Conservation (phyloP, 306 rosid species). For the Cicer pinnatifidum region DNA sequence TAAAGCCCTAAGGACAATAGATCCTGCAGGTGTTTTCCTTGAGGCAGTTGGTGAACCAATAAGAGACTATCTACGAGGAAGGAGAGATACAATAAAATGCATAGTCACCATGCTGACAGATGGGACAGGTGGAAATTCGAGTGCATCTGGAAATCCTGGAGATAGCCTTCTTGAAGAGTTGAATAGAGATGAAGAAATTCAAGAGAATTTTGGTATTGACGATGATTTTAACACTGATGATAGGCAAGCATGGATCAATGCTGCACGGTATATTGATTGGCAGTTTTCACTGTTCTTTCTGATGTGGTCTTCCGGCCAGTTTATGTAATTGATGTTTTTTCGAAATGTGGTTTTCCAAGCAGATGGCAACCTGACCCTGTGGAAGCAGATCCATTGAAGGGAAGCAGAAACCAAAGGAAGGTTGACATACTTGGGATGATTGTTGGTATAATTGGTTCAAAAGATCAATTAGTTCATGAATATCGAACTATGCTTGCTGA, state of each 20-base stretch:
- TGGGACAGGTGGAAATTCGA: slow-evolving; percentile 85
- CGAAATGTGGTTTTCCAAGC: slow-evolving; percentile 47
- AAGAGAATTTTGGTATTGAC: slow-evolving; percentile 73
- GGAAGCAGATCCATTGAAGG: slow-evolving; percentile 93
- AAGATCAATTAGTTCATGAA: slow-evolving; percentile 93
- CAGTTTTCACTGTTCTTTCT: slow-evolving; percentile 17
- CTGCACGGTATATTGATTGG: slow-evolving; percentile 58
- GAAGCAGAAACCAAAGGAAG: slow-evolving; percentile 85
- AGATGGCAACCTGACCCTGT: slow-evolving; percentile 99
- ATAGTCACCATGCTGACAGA: slow-evolving; percentile 97
- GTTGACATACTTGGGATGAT: slow-evolving; percentile 99
- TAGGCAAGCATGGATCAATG: slow-evolving; percentile 90
- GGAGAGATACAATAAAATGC: slow-evolving; percentile 97
- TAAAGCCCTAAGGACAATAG: slow-evolving; percentile 90
- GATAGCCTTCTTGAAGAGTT: slow-evolving; percentile 98
- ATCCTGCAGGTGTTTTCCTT: slow-evolving; percentile 95
- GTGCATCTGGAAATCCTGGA: slow-evolving; percentile 84
- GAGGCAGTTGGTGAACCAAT: slow-evolving; percentile 99
- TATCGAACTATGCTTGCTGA: slow-evolving; percentile 99
- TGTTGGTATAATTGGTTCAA: slow-evolving; percentile 91
- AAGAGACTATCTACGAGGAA: slow-evolving; percentile 93
- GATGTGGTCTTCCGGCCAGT: slow-evolving; percentile 21
- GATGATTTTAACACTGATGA: slow-evolving; percentile 92
- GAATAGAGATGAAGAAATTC: slow-evolving; percentile 90
- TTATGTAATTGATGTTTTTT: slow-evolving; percentile 37